Conservation (phyloP, 2,329 filamentous ascomycete species). For the Colletotrichum karsti region DNA sequence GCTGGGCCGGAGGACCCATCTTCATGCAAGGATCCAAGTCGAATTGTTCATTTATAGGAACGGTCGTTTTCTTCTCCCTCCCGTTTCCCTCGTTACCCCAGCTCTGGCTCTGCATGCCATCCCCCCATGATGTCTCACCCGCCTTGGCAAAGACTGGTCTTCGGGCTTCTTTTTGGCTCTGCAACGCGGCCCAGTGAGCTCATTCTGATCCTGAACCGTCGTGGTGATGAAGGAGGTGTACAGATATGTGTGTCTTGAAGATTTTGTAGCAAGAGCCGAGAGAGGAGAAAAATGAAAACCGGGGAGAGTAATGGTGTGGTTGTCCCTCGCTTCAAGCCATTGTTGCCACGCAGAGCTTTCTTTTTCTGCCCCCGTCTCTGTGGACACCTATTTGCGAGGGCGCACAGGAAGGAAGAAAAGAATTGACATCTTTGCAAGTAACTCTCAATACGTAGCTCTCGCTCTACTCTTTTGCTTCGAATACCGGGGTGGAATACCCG, state of each 20-base stretch:
- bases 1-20: neutral
- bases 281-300: neutral
- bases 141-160: neutral
- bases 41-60: conserved; percentile 21
- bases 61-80: conserved; percentile 17
- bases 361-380: conserved; percentile 11
- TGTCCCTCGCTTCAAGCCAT: conserved; percentile 14
- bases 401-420: neutral
- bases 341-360: conserved; percentile 17
- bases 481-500: conserved; percentile 19
- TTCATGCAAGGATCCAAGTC: neutral
- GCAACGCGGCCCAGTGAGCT: neutral
- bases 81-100: conserved; percentile 20
- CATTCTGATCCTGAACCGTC: neutral
- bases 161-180: neutral
- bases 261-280: neutral
- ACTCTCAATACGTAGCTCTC: neutral
- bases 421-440: neutral
- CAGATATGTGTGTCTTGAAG: neutral
- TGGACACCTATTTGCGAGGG: conserved; percentile 1
- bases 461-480: neutral
- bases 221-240: neutral
- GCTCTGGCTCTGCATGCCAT: conserved; percentile 21
- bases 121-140: conserved; percentile 15
- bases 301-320: neutral